Evolutionary conservation across 768 basidiomycete genomes (phyloP), one percentile per base, ranked within the genome.

Genomic region (Tricholoma furcatifolium): DNA sequence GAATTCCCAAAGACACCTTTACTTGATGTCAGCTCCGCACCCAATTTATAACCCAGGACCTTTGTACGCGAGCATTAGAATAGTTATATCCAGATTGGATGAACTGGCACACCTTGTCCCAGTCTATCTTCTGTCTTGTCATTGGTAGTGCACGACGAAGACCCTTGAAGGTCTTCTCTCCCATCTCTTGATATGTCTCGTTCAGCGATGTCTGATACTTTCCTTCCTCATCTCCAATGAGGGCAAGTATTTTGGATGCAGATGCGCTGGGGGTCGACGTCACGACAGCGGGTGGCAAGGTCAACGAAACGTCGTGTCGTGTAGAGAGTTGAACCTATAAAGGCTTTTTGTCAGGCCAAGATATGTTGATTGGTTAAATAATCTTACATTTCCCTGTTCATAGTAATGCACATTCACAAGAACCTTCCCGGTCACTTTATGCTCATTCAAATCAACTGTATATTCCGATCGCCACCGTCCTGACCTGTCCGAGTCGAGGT

Each of bases 391-490:
- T 60, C 96, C 96, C 65, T 97, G 93, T 67, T 99, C 97, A 64
- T 95, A 98, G 65, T 98, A 98, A 68, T 99, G 97, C 11, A 98
- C 87, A 61, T 93, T 90, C 40, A 91, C 80, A 7, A 87, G 74
- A 14, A 97, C 82, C 61, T 75, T 81, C 0, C 93, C 94, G n/a
- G 71, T 68, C 5, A 97, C 75, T 53, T 70, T 77, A 48, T 80
- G 79, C 36, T 79, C 74, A 15, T 76, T 79, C 35, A 90, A 67
- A 65, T 96, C 84, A 44, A 97, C 74, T 8, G 73, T 66, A 67
- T 97, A 98, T 59, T 87, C 80, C 6, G 93, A 94, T 35, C 95
- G 82, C 96, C 96, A 98, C 65, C 94, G 78, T 31, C 96, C 96
- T 24, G 94, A 88, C 94, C 95, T 96, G 52, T 42, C 54, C 42